phyloP scores from a whole-genome alignment of 1,139 yeast genomes.

The Suhomyces yuchorum region DNA sequence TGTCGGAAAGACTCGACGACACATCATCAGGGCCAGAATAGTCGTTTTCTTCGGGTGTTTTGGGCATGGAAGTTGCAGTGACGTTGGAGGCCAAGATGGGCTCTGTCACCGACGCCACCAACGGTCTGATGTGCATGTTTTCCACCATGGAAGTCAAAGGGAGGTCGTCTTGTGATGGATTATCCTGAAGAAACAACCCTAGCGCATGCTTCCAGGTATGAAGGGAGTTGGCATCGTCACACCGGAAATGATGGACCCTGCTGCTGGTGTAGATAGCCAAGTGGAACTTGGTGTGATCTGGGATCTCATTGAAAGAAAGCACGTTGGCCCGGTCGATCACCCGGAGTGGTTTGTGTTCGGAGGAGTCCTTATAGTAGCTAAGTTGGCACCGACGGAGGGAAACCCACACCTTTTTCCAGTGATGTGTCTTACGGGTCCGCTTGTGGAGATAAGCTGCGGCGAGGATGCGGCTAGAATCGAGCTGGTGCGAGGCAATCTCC shows the following conservation, averaged over 20 bases:
- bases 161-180: not conserved
- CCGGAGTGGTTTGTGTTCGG: slow-evolving; percentile 56
- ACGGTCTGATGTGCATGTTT: not conserved
- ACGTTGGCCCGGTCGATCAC: slow-evolving; percentile 36
- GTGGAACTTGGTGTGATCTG: slow-evolving; percentile 38
- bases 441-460: slow-evolving; percentile 21
- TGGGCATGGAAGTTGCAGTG: not conserved
- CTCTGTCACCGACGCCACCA: not conserved
- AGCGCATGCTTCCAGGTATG: slow-evolving; percentile 45
- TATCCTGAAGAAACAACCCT: slow-evolving; percentile 25
- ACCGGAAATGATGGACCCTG: slow-evolving; percentile 46
- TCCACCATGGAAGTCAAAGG: not conserved
- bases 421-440: slow-evolving; percentile 27
- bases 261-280: slow-evolving; percentile 45
- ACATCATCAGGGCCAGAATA: slow-evolving; percentile 17
- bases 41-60: not conserved
- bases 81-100: not conserved
- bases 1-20: slow-evolving; percentile 30
- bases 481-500: slow-evolving; percentile 1
- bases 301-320: slow-evolving; percentile 29
- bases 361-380: slow-evolving; percentile 58
- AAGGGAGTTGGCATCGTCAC: slow-evolving; percentile 36
- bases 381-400: slow-evolving; percentile 58
- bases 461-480: slow-evolving; percentile 9
- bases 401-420: slow-evolving; percentile 60